phyloP scores from a whole-genome alignment of 2,329 filamentous ascomycete genomes.

The Microascus cirrosus region DNA sequence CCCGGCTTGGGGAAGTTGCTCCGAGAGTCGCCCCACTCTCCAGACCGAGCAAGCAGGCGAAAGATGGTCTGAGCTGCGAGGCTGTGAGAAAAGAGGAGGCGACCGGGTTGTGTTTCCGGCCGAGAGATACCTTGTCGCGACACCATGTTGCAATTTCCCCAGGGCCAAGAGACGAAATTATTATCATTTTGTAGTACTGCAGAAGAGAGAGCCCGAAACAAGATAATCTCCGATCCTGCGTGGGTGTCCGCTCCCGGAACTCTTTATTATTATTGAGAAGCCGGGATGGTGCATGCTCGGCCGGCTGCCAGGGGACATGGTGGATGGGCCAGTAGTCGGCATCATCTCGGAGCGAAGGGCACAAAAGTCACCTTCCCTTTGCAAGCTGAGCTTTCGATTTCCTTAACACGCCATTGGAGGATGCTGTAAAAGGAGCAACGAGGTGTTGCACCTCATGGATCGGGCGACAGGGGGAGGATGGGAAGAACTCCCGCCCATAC shows the following conservation, averaged over 20 bases:
- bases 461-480: too few relatives aligned
- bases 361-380: not conserved
- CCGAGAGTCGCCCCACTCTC: too few relatives aligned
- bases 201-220: too few relatives aligned
- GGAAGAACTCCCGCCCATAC: too few relatives aligned
- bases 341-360: not conserved
- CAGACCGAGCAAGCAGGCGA: too few relatives aligned
- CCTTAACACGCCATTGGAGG: not conserved
- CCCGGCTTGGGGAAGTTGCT: too few relatives aligned
- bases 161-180: not conserved
- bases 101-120: not conserved
- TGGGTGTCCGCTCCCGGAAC: not conserved
- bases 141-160: not conserved
- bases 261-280: not conserved
- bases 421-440: not conserved
- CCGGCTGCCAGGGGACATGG: not conserved
- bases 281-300: not conserved
- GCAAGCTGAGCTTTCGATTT: not conserved
- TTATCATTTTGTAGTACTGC: not conserved
- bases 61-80: too few relatives aligned
- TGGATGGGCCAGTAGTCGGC: not conserved
- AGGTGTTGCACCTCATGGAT: not conserved
- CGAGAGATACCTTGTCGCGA: not conserved
- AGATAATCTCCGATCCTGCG: not conserved
- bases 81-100: not conserved